Base-by-base conservation (phyloP, 345 rosid genomes). In the Turnera subulata region DNA sequence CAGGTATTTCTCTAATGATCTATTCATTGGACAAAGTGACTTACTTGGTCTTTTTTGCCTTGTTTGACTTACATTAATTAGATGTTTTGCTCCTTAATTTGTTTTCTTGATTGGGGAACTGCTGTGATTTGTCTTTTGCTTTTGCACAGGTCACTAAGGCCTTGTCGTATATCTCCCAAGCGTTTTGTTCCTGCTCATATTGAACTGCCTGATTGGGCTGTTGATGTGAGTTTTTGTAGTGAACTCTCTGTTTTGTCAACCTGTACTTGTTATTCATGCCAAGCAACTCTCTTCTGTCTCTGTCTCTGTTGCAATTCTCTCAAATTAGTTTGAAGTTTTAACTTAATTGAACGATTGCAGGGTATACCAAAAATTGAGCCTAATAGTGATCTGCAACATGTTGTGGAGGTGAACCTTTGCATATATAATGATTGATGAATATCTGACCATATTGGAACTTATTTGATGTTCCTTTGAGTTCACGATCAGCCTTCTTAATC, bases 351-450 rank as follows among this genome's bases (percentile, higher is more conserved):
- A 46, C 6, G n/a, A 11, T 43, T 80, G 23, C 66, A 89, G 99
- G 99, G 99, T 38, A 64, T 67, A 58, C 96, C 99, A 20, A 89
- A 89, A 71, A 60, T 78, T 60, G 96, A 93, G 77, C 96, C 89
- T 21, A 83, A 78, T 37, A 89, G 98, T 74, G 91, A 92, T 22
- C 75, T 85, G 60, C 99, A 89, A 66, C 96, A 60, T 56, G 76
- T 68, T 74, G n/a, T n/a, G n/a, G n/a, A n/a, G n/a, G n/a, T n/a
- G n/a, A n/a, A n/a, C n/a, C n/a, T n/a, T n/a, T n/a, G n/a, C n/a
- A n/a, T n/a, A n/a, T n/a, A n/a, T n/a, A n/a, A n/a, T n/a, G n/a
- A n/a, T n/a, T n/a, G n/a, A n/a, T n/a, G n/a, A n/a, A n/a, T n/a
- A n/a, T n/a, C n/a, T n/a, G n/a, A n/a, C n/a, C n/a, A n/a, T n/a